Evolutionary conservation across 495 filamentous ascomycete species (phyloP).

Genomic region (Daldinia childiae): DNA sequence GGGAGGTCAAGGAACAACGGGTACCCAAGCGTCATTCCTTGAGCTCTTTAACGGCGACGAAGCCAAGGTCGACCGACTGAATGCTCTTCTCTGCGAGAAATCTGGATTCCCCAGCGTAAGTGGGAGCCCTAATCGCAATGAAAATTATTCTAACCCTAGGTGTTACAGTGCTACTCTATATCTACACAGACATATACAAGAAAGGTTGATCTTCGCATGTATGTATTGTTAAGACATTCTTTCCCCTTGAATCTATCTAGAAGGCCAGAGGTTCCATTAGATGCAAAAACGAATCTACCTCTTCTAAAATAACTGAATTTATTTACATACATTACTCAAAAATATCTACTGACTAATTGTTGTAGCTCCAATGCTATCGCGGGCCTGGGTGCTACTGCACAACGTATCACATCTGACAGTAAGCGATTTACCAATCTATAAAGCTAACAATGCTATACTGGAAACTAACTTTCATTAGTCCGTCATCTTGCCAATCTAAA

Average conservation of each 20-base stretch:
- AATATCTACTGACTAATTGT: background rate
- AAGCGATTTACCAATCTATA: background rate
- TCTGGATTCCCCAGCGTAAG: constrained; percentile 73
- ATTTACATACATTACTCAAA: background rate
- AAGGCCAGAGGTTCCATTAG: background rate
- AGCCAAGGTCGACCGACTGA: constrained; percentile 78
- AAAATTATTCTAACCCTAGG: background rate
- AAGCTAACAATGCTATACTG: constrained; percentile 43
- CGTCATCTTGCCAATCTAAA: constrained; percentile 72
- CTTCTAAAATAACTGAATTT: background rate
- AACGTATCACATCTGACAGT: constrained; percentile 64
- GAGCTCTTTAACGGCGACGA: constrained; percentile 78
- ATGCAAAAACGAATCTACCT: background rate
- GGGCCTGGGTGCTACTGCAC: constrained; percentile 82
- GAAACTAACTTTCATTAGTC: constrained; percentile 49
- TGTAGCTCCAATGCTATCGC: constrained; percentile 73
- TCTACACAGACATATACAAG: constrained; percentile 64
- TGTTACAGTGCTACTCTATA: constrained; percentile 59
- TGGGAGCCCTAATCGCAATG: background rate
- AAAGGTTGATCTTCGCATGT: constrained; percentile 82
- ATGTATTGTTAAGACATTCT: background rate
- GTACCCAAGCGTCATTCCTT: constrained; percentile 75
- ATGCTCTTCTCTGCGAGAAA: constrained; percentile 82
- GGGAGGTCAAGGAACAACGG: constrained; percentile 71
- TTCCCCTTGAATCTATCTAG: background rate